Base-by-base conservation (phyloP, 2,329 filamentous ascomycete genomes). In the Tolypocladium tropicale region DNA sequence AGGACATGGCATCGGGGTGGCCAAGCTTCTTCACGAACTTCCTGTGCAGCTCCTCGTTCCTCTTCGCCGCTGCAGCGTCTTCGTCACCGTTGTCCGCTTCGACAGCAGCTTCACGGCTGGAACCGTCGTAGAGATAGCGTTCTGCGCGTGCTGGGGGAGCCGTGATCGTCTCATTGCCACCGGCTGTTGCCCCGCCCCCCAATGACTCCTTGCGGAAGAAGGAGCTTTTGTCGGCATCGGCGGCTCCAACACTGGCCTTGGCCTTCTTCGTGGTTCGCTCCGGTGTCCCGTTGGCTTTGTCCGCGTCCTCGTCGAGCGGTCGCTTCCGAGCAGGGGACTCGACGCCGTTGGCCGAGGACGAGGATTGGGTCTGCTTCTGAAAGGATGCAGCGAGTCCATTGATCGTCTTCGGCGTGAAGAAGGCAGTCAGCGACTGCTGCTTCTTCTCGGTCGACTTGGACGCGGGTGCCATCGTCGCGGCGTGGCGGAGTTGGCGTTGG, bases 1-100 rank as follows among this genome's bases (percentile, higher is more conserved):
- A 83, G 54, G 88, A 78, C 61, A 95, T 77, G 66, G 90, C 93
- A 66, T 96, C 91, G 1, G 91, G 86, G 48, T 88, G 84, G 1
- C 93, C 92, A 2, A 99, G 81, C 69, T 93, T 96, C 76, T 89
- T 89, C 34, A 97, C 87, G 65, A 97, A 99, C 63, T 85, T 88
- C 59, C 81, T 78, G 67, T 96, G 94, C 28, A 96, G 74, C 52
- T 83, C 84, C 57, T 88, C 82, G 65, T 87, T 91, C 57, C 78
- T 76, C 59, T 75, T 80, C 61, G 74, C 74, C 28, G 67, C 79
- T 2, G 76, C 76, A 3, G 81, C 81, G 7, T 78, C 76, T 16
- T 82, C 78, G 1, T 74, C 71, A 3, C 72, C 70, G 1, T 70
- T 68, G 16, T 73, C 70, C 2, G 66, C 68, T 2, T 72, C 68